These are phyloP conservation scores for Streptanthus diversifolius DNA, from an alignment of 345 rosid species.

Conservation along the genomic window DNA sequence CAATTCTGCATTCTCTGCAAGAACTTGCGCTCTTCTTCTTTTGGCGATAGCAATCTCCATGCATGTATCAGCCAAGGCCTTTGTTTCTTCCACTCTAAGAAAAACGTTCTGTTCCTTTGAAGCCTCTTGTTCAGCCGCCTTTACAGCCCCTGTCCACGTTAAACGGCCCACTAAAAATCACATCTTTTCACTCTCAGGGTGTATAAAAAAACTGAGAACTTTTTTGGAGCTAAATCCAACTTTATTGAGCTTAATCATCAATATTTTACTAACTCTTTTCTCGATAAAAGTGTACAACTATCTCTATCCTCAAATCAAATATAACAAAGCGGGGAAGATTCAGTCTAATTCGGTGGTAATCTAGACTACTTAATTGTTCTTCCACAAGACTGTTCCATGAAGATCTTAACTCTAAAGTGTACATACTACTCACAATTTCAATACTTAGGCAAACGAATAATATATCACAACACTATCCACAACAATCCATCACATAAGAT, in stretches of 20 bases:
- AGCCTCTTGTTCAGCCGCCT: constrained; percentile 47
- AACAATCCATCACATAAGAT: not conserved
- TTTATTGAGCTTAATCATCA: not conserved
- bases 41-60: constrained; percentile 50
- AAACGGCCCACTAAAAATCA: not conserved
- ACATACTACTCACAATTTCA: not conserved
- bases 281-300: not conserved
- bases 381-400: not conserved
- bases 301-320: not conserved
- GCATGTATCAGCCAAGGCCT: constrained; percentile 35
- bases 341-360: not conserved
- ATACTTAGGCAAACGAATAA: constrained; percentile 8
- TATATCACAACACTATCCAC: not conserved
- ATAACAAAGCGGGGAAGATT: not conserved
- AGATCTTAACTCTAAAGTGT: not conserved
- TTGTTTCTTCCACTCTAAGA: constrained; percentile 54
- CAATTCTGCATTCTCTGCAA: constrained; percentile 76
- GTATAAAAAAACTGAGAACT: not conserved
- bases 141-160: constrained; percentile 32
- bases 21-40: constrained; percentile 64
- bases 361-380: not conserved
- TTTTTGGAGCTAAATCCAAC: not conserved
- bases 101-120: constrained; percentile 43
- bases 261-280: not conserved
- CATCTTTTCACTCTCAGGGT: not conserved